These are phyloP conservation scores for Rhizopogon vulgaris DNA, from an alignment of 768 basidiomycete genomes.

Conservation along the genomic window DNA sequence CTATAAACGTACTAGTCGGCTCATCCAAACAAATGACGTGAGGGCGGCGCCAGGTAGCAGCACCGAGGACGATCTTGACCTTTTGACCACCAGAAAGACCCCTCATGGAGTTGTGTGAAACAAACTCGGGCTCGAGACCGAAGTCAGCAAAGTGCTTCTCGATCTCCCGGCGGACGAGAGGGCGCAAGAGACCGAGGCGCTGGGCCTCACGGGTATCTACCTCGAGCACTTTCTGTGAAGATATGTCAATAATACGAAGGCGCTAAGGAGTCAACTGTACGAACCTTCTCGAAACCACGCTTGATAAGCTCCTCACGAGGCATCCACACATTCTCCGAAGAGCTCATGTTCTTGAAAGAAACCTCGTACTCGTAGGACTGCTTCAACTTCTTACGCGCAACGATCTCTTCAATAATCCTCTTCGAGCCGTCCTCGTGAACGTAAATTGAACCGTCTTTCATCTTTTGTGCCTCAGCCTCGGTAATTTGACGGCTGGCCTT, in stretches of 20 bases:
- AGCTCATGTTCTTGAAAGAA: conserved; percentile 89
- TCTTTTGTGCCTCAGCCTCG: conserved; percentile 87
- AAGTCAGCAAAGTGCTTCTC: conserved; percentile 99
- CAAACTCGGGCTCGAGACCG: conserved; percentile 98
- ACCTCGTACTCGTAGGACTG: conserved; percentile 99
- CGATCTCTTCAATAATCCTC: conserved; percentile 89
- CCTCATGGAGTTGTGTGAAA: conserved; percentile 98
- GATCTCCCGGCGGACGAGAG: conserved; percentile 96
- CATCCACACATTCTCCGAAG: conserved; percentile 98
- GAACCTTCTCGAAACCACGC: conserved; percentile 93
- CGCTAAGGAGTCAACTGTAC: conserved; percentile 9
- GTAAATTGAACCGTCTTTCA: conserved; percentile 89
- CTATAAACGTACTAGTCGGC: conserved; percentile 67
- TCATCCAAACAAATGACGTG: conserved; percentile 97
- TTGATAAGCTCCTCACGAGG: conserved; percentile 95
- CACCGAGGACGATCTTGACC: conserved; percentile 98
- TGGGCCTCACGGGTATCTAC: conserved; percentile 97
- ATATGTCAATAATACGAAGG: neutral
- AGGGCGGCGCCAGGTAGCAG: conserved; percentile 98
- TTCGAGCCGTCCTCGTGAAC: conserved; percentile 86
- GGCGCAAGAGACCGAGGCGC: conserved; percentile 88
- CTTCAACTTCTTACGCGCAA: conserved; percentile 93
- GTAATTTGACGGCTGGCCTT: conserved; percentile 87
- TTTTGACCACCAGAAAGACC: conserved; percentile 99
- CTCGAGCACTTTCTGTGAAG: conserved; percentile 82